Evolutionary conservation across 2,329 filamentous ascomycete genomes (phyloP), one percentile per base, ranked within the genome.

Genomic region (Cladophialophora psammophila): DNA sequence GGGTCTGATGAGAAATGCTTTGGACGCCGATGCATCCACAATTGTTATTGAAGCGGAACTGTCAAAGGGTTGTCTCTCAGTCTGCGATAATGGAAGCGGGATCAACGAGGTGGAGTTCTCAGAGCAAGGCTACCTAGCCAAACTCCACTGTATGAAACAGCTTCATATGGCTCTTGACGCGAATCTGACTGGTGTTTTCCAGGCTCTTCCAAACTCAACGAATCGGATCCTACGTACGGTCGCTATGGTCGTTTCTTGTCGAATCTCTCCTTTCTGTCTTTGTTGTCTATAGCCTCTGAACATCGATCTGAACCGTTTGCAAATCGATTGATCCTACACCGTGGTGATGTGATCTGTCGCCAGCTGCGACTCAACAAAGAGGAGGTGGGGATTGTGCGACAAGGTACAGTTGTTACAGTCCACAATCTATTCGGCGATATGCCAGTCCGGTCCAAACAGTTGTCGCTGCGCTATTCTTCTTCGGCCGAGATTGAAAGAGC

Each of bases 391-490:
- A 40, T 70, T n/a, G 85, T 84, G 64, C 77, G 81, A 20, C 88
- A 92, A 79, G 94, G 94, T 4, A 97, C 94, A 0, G 86, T 87
- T 34, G 88, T 94, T 1, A 85, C 85, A 0, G 90, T 96, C 5
- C 87, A 89, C 64, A 90, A 97, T 76, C 81, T 97, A 0, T 98
- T 97, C 78, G 93, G 94, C 0, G 91, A 89, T 66, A 92, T 97
- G 87, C 93, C 94, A 0, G 94, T 97, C 12, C 88, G 94, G 13
- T 90, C 96, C 32, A 96, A 95, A 76, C 91, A 93, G 72, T 86
- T 93, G 69, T 86, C 86, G 0, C 72, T 88, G 2, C 79, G 82
- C 70, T 76, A 83, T 45, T 81, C 87, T 73, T 83, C 82, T 71
- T 71, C 83, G 10, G 75, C 81, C 31, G 81, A 89, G 56, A 78